These are phyloP conservation scores for Colletotrichum neosansevieriae DNA, from an alignment of 2,329 filamentous ascomycete genomes.

Conservation along the genomic window DNA sequence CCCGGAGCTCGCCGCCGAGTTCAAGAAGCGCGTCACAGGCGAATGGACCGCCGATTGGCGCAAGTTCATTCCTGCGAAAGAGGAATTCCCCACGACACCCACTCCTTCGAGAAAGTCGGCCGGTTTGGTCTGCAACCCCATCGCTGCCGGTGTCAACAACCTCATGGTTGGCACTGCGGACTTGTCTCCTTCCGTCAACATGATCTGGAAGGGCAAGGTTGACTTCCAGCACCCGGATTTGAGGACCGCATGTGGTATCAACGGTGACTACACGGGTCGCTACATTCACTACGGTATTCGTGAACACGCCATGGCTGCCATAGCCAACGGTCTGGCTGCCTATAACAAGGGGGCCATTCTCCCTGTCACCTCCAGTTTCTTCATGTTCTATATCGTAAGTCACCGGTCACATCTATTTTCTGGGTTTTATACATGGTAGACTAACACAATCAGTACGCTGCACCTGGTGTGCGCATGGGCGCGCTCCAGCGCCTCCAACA, in stretches of 20 bases:
- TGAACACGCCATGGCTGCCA: constrained; percentile 71
- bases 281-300: constrained; percentile 72
- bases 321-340: constrained; percentile 70
- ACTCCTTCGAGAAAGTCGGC: constrained; percentile 64
- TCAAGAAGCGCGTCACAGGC: constrained; percentile 61
- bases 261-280: constrained; percentile 65
- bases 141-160: constrained; percentile 59
- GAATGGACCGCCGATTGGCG: constrained; percentile 61
- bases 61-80: constrained; percentile 59
- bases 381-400: constrained; percentile 70
- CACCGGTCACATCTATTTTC: neutral
- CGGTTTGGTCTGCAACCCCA: constrained; percentile 62
- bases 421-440: neutral
- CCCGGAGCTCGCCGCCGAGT: constrained; percentile 63
- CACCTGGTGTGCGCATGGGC: constrained; percentile 71
- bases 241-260: constrained; percentile 59
- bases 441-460: constrained; percentile 56
- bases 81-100: constrained; percentile 57
- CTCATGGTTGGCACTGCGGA: constrained; percentile 68
- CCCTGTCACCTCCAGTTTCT: constrained; percentile 70
- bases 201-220: constrained; percentile 66
- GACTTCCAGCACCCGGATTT: constrained; percentile 61
- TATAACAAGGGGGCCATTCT: constrained; percentile 67
- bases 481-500: constrained; percentile 66
- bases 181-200: constrained; percentile 65